Evolutionary conservation across 2,329 filamentous ascomycete species (phyloP), one percentile per base, ranked within the genome.

Genomic region (Cercospora sp.): DNA sequence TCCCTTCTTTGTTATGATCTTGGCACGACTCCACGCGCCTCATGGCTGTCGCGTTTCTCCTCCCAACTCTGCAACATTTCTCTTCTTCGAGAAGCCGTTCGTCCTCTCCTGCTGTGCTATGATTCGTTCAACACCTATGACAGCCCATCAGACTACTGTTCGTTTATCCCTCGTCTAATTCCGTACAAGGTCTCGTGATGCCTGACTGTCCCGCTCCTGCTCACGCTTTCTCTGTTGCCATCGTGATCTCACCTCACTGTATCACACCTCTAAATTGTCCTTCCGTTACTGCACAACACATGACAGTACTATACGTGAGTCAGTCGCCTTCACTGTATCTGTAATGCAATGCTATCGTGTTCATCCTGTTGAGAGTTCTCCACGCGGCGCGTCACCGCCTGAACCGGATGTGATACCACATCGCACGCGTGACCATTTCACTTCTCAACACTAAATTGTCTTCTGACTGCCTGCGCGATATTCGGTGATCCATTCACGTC

Each of bases 1-100:
- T 26, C 32, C 12, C 34, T 45, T 26, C 37, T 60, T 61, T 61
- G 59, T 61, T 61, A 57, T 57, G 53, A 57, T 61, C 59, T 61
- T 61, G 59, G 59, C 59, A 61, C 59, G 5, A 13, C 18, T 18
- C 59, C 18, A 61, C 59, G 59, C 59, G 59, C 32, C 53, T 32
- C 53, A 32, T 57, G 24, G 26, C 53, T 18, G 5, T 57, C 53
- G 53, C 53, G 53, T 57, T 18, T 57, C 24, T 30, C 26, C 7
- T 45, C 21, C 59, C 21, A 18, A n/a, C 30, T 24, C 18, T 60
- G 28, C 32, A 13, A 12, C 58, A 16, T 10, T 34, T 45, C 34
- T 26, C 34, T 28, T 32, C 9, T 43, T 45, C 34, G 18, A 24
- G 28, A 40, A 18, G 24, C 51, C 3, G 28, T 30, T 16, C 24